Base-by-base conservation (phyloP, 164 flowering plant species). In the Hamamelis virginiana region DNA sequence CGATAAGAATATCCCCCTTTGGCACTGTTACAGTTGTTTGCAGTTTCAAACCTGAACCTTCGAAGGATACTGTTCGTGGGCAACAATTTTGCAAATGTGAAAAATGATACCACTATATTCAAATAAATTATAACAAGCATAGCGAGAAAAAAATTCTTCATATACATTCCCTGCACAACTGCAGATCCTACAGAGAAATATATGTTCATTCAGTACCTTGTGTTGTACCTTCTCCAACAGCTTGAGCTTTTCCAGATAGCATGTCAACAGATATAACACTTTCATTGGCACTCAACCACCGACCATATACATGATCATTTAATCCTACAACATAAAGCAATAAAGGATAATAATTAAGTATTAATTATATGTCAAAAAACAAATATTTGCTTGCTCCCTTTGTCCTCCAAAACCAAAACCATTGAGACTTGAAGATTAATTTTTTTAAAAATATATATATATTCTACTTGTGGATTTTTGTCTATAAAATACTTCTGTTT, bases 261-360 rank as follows among this genome's bases (percentile, higher is more conserved):
- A 48, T 55, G 27, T 90, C 83, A n/a, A 93, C 67, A 48, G 76
- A 76, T 41, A 90, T 14, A 62, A 91, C 83, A 80, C 88, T 91
- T 69, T 66, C 72, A 79, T 91, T 86, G 68, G 81, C 73, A 80
- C 91, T 87, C 51, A 57, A 62, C 98, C 98, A 91, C 58, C 58
- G 79, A 9, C 95, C 94, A 52, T 59, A 70, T 65, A 77, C 74
- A 59, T 73, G 64, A 68, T 74, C 85, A 59, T 57, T 66, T 19
- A 77, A 69, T 43, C 91, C 94, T 91, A 70, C 23, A 50, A 74
- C 25, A 70, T 22, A 43, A 33, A 33, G 41, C 6, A 2, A 33
- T 33, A 33, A 61, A 33, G 48, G 12, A 57, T 43, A 59, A 21
- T 26, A 26, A 9, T 45, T 18, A 44, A 45, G 53, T 18, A 33